Conservation (phyloP, 495 filamentous ascomycete genomes). For the Tuber magnatum region DNA sequence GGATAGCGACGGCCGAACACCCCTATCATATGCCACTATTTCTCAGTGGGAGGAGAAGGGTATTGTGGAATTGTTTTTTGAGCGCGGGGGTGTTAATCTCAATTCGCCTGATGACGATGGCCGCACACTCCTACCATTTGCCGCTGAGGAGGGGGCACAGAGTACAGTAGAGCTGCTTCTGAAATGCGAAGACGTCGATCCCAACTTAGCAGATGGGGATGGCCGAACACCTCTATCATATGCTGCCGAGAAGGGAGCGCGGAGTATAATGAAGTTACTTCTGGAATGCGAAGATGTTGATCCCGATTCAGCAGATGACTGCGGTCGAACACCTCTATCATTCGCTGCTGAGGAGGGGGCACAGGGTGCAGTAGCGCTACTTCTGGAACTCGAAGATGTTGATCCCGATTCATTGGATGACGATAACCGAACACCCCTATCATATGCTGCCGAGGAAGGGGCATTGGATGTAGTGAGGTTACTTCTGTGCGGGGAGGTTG, state of each 20-base stretch:
- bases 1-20: background rate
- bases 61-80: too few relatives aligned
- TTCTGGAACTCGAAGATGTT: background rate
- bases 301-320: background rate
- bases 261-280: background rate
- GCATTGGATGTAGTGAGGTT: background rate
- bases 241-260: background rate
- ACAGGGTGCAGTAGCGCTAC: background rate
- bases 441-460: background rate
- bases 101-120: background rate
- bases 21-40: background rate
- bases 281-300: background rate
- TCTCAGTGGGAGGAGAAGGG: too few relatives aligned
- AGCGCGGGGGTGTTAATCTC: background rate
- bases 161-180: background rate
- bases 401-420: background rate
- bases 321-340: background rate
- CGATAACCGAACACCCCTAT: background rate
- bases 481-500: too few relatives aligned
- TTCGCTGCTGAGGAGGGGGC: background rate
- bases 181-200: background rate
- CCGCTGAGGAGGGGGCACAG: background rate
- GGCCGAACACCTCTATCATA: background rate
- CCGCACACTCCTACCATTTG: background rate
- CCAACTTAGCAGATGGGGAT: background rate